Conservation (phyloP, 352 stramenopile genomes). For the Phytophthora sp. region DNA sequence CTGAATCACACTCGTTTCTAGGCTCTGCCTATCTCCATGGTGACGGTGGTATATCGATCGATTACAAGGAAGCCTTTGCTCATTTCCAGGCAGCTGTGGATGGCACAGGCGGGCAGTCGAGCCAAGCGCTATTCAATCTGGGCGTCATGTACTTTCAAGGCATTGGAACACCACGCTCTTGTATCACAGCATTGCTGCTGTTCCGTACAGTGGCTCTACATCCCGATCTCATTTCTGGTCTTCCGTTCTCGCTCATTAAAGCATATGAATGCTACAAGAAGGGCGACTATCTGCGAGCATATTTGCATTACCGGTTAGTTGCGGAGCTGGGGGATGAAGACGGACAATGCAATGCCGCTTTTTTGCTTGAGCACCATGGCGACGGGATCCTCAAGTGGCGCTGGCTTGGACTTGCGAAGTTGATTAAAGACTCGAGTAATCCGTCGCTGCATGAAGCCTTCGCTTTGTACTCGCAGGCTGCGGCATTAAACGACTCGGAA, state of each 20-base stretch:
- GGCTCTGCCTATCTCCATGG: constrained; percentile 72
- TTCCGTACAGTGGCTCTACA: constrained; percentile 74
- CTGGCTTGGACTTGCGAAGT: constrained; percentile 30
- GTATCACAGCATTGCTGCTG: constrained; percentile 48
- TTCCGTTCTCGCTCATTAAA: constrained; percentile 75
- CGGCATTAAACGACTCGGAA: constrained; percentile 73
- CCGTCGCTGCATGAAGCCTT: constrained; percentile 53
- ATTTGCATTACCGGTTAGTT: constrained; percentile 72
- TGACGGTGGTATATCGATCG: constrained; percentile 53
- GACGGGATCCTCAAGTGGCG: constrained; percentile 47
- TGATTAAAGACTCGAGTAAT: constrained; percentile 8
- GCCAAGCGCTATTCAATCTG: constrained; percentile 72
- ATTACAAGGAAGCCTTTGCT: constrained; percentile 55
- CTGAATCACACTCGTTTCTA: constrained; percentile 74
- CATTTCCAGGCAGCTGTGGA: constrained; percentile 69
- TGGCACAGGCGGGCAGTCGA: constrained; percentile 47
- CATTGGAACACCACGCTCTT: constrained; percentile 57
- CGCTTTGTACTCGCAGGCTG: constrained; percentile 56
- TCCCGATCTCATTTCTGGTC: constrained; percentile 45
- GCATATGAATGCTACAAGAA: constrained; percentile 69
- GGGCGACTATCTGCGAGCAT: constrained; percentile 69
- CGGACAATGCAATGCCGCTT: constrained; percentile 72
- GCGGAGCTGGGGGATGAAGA: constrained; percentile 70
- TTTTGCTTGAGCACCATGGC: constrained; percentile 66
- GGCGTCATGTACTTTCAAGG: constrained; percentile 77